Conservation (phyloP, 2,329 filamentous ascomycete species). For the Ceratocystis ficicola region DNA sequence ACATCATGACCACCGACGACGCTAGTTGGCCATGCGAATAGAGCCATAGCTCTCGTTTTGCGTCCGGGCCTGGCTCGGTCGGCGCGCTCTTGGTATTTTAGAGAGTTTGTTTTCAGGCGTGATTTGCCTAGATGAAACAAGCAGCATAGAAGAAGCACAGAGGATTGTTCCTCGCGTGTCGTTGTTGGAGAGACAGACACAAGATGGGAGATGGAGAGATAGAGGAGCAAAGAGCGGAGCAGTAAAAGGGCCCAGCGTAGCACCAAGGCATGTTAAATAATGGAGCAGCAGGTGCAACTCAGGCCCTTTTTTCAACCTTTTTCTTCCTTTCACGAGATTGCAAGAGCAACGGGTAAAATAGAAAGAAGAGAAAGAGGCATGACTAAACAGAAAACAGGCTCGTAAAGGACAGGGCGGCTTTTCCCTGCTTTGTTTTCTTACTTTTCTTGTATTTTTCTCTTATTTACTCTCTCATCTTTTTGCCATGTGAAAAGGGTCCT, state of each 20-base stretch:
- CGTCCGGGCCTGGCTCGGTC: no score
- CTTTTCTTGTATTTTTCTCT: not conserved
- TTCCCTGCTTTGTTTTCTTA: not conserved
- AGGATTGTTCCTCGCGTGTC: no score
- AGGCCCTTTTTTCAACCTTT: no score
- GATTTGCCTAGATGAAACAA: slow-evolving; percentile 2
- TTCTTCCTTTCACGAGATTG: not conserved
- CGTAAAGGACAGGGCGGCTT: no score
- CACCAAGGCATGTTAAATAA: not conserved
- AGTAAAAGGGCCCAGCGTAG: not conserved
- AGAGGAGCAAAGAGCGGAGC: not conserved
- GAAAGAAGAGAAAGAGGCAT: not conserved
- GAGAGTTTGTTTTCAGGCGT: not conserved
- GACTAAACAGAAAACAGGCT: not conserved
- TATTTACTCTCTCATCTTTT: not conserved
- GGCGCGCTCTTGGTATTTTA: not conserved
- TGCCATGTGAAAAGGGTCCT: slow-evolving; percentile 10
- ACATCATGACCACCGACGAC: no score
- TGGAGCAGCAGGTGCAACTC: no score
- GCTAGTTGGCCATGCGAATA: no score
- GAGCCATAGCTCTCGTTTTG: no score
- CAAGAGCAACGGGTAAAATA: not conserved
- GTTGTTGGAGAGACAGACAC: no score
- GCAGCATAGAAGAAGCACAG: not conserved
- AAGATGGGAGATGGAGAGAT: not conserved